Conservation (phyloP, 208 protist species). For the Blastocrithidia nonstop region DNA sequence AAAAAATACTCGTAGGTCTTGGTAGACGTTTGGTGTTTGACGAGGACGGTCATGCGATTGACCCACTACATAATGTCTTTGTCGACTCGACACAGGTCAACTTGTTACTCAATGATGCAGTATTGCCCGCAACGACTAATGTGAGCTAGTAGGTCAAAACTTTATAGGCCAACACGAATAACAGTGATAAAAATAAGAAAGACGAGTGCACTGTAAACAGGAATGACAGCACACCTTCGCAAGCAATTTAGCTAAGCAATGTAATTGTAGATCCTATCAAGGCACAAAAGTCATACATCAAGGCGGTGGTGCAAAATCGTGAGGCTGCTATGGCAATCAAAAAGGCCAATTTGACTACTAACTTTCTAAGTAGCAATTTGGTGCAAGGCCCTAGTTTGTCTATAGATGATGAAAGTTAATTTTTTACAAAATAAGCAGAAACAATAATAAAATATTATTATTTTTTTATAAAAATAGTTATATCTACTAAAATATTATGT, state of each 20-base stretch:
- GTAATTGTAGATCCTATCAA: slow-evolving; percentile 32
- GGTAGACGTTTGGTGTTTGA: slow-evolving; percentile 61
- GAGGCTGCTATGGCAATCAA: slow-evolving; percentile 40
- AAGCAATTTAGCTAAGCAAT: not conserved
- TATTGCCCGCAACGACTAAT: too few relatives aligned
- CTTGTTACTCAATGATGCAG: slow-evolving; percentile 7
- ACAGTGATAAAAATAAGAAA: not conserved
- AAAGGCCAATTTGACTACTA: slow-evolving; percentile 61
- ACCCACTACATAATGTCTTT: slow-evolving; percentile 22
- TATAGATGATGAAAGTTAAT: not conserved
- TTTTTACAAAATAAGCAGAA: not conserved
- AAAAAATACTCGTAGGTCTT: slow-evolving; percentile 47
- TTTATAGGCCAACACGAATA: not conserved
- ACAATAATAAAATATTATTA: not conserved
- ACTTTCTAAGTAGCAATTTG: slow-evolving; percentile 40
- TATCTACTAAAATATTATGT: not conserved
- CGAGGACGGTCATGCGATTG: slow-evolving; percentile 13
- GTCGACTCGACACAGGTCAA: slow-evolving; percentile 19
- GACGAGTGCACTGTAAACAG: not conserved
- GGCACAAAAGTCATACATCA: slow-evolving; percentile 20
- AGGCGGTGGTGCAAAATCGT: slow-evolving; percentile 31
- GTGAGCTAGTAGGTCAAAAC: too few relatives aligned
- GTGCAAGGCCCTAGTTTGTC: slow-evolving; percentile 9
- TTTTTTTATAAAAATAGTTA: not conserved
- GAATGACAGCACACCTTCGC: not conserved